Conservation (phyloP, 768 basidiomycete species). For the Suillus hirtellus region DNA sequence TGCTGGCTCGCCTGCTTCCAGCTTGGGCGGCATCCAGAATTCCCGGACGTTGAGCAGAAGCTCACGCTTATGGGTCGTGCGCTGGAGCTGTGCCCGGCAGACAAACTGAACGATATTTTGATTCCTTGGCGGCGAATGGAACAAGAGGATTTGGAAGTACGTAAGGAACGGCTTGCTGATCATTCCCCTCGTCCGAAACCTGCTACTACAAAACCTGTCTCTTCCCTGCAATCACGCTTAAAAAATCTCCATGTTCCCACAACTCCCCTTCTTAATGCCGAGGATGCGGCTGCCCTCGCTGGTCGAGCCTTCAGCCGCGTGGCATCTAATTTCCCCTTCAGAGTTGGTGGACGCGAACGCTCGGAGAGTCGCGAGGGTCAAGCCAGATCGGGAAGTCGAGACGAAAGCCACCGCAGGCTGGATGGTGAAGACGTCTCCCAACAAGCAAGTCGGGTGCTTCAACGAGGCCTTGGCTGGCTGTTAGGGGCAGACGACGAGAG, state of each 20-base stretch:
- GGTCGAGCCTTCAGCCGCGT: constrained; percentile 77
- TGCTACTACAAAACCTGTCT: constrained; percentile 38
- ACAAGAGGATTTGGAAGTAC: constrained; percentile 55
- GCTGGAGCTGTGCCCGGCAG: constrained; percentile 82
- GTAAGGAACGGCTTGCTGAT: constrained; percentile 43
- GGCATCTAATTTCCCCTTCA: constrained; percentile 74
- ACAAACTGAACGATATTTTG: constrained; percentile 77
- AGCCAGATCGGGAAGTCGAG: constrained; percentile 36
- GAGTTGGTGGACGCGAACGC: constrained; percentile 44
- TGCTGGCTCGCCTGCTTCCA: constrained; percentile 91
- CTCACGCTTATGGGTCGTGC: constrained; percentile 76
- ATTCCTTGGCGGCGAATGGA: constrained; percentile 75
- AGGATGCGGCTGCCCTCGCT: constrained; percentile 80
- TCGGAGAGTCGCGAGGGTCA: constrained; percentile 24
- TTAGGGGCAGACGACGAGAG: constrained; percentile 76
- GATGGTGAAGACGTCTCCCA: constrained; percentile 64
- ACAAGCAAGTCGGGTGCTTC: constrained; percentile 78
- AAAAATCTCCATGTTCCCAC: constrained; percentile 69
- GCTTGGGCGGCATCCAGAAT: constrained; percentile 82
- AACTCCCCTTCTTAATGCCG: constrained; percentile 66
- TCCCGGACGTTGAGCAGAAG: constrained; percentile 64
- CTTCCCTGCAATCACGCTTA: constrained; percentile 61
- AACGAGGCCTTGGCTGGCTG: constrained; percentile 94
- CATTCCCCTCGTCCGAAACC: constrained; percentile 18
- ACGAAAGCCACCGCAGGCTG: constrained; percentile 41